These are phyloP conservation scores for Panicum hallii DNA, from an alignment of 202 grass and related monocot genomes.

Conservation along the genomic window DNA sequence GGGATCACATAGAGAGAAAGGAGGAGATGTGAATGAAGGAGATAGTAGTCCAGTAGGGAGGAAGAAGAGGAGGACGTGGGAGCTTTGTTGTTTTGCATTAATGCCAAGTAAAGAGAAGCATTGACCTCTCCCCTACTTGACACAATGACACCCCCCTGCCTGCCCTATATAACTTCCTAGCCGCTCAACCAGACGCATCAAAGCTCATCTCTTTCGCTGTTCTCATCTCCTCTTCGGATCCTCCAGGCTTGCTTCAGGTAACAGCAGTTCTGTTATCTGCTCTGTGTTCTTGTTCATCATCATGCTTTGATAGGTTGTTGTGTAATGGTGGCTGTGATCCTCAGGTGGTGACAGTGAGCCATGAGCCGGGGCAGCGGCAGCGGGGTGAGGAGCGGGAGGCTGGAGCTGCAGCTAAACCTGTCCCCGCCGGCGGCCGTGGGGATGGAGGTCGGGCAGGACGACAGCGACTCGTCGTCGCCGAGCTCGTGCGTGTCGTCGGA, in stretches of 20 bases:
- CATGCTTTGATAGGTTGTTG: background rate
- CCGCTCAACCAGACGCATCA: conserved; percentile 46
- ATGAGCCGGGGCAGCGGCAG: conserved; percentile 70
- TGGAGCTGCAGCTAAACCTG: conserved; percentile 90
- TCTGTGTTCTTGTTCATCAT: conserved; percentile 37
- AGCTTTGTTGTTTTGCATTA: conserved; percentile 51
- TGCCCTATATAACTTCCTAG: conserved; percentile 56
- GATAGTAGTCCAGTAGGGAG: background rate
- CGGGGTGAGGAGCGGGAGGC: conserved; percentile 51
- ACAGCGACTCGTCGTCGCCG: conserved; percentile 71
- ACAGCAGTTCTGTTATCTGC: background rate
- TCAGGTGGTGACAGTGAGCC: conserved; percentile 19
- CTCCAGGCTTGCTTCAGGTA: conserved; percentile 49
- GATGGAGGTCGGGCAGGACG: conserved; percentile 49
- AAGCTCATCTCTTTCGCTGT: conserved; percentile 33
- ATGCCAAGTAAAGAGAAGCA: conserved; percentile 57
- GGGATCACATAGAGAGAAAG: conserved; percentile 21
- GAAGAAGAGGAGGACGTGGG: conserved; percentile 29
- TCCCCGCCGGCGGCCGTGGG: conserved; percentile 55
- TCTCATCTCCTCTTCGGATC: conserved; percentile 6
- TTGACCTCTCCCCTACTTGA: conserved; percentile 60
- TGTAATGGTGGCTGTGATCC: background rate
- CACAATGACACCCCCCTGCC: background rate
- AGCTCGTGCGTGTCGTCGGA: conserved; percentile 90
- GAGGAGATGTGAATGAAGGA: conserved; percentile 25